Percentiles rank a stretch among this genome's conserved stretches.
phyloP scores from a whole-genome alignment of 768 basidiomycete species.

The Rhodotorula sphaerocarpa region DNA sequence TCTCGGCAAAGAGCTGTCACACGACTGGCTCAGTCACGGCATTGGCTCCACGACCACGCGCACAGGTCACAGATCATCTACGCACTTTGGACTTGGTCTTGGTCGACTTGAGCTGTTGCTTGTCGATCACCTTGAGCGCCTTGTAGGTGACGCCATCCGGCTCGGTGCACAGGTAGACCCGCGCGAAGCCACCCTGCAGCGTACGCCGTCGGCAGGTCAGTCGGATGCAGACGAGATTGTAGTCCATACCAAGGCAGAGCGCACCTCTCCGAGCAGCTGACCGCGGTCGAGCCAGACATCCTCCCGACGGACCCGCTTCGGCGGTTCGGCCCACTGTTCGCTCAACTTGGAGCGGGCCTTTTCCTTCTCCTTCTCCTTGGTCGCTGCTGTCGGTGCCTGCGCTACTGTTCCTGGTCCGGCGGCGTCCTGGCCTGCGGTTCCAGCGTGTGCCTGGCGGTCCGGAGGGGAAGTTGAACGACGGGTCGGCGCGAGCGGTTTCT shows the following conservation, averaged over 20 bases:
- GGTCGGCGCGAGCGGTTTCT: background rate
- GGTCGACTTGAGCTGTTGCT: conserved; percentile 80
- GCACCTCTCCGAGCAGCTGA: conserved; percentile 36
- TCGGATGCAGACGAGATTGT: background rate
- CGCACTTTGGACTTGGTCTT: conserved; percentile 87
- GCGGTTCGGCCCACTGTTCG: conserved; percentile 37
- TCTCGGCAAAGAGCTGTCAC: conserved; percentile 86
- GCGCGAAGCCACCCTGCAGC: conserved; percentile 79
- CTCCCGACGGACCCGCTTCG: conserved; percentile 26
- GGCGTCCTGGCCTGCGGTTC: background rate
- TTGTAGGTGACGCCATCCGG: conserved; percentile 56
- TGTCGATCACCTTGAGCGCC: conserved; percentile 93
- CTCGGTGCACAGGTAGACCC: conserved; percentile 82
- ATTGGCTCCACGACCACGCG: too few relatives aligned
- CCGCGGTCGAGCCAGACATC: conserved; percentile 33
- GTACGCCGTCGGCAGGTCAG: background rate
- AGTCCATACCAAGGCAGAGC: background rate
- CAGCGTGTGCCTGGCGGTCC: background rate
- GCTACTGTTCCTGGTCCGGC: background rate
- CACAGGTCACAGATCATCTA: conserved; percentile 21
- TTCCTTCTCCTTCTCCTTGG: conserved; percentile 5
- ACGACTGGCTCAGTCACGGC: background rate
- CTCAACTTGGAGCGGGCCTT: conserved; percentile 31
- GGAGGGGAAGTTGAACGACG: background rate
- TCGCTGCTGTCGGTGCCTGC: background rate